Evolutionary conservation across 1,139 yeast species (phyloP).

Genomic region (Nakaseomyces nivariensis): DNA sequence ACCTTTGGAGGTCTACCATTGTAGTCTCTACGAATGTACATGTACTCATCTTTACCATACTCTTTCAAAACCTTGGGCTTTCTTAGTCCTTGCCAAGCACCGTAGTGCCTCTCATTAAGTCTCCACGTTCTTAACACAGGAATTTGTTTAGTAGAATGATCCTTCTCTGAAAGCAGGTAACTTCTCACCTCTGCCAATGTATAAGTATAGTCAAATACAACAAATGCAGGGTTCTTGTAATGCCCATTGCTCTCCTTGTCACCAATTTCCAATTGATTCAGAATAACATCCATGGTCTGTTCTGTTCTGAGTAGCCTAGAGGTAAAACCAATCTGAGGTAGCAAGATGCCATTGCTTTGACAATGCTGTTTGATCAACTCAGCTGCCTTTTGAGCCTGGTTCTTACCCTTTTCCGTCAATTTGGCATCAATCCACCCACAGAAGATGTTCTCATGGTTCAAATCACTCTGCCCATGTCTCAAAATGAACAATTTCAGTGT

Average conservation of each 20-base stretch:
- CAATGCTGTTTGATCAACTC: slow-evolving; percentile 35
- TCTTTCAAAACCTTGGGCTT: slow-evolving; percentile 43
- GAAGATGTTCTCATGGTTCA: slow-evolving; percentile 60
- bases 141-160: slow-evolving; percentile 8
- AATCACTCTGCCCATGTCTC: slow-evolving; percentile 68
- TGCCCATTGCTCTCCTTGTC: slow-evolving; percentile 12
- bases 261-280: slow-evolving; percentile 16
- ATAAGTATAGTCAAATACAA: slow-evolving; percentile 5
- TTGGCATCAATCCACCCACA: slow-evolving; percentile 82
- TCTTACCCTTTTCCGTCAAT: slow-evolving; percentile 48
- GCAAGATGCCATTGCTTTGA: slow-evolving; percentile 12
- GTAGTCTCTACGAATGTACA: slow-evolving; percentile 57
- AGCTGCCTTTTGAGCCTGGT: slow-evolving; percentile 56
- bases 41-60: slow-evolving; percentile 51
- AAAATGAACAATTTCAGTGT: slow-evolving; percentile 22
- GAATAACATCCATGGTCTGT: slow-evolving; percentile 53
- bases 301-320: slow-evolving; percentile 57
- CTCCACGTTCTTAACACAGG: slow-evolving; percentile 45
- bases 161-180: background rate
- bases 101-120: slow-evolving; percentile 71
- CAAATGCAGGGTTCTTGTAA: background rate
- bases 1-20: slow-evolving; percentile 58
- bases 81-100: slow-evolving; percentile 61
- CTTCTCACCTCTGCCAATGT: background rate
- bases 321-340: slow-evolving; percentile 52